These are phyloP conservation scores for Trichoderma harzianum DNA, from an alignment of 2,329 filamentous ascomycete genomes.

Conservation along the genomic window DNA sequence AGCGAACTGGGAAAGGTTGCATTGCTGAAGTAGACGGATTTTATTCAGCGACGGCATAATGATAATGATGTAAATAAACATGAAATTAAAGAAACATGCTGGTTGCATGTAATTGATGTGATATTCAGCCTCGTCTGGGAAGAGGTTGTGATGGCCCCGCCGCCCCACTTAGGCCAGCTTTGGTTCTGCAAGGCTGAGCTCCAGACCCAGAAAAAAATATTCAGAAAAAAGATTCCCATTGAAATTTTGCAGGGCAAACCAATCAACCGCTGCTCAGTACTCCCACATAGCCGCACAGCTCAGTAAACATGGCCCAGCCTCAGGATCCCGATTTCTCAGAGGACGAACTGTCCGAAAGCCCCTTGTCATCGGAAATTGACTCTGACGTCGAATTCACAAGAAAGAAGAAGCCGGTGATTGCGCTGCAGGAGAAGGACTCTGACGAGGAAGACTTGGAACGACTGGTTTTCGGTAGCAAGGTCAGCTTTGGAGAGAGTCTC, in stretches of 20 bases:
- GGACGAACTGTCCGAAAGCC: constrained; percentile 30
- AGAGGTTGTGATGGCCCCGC: constrained; percentile 1
- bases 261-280: background rate
- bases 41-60: background rate
- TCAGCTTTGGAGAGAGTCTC: constrained; percentile 74
- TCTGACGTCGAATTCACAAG: constrained; percentile 26
- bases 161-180: constrained; percentile 14
- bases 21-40: constrained; percentile 3
- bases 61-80: background rate
- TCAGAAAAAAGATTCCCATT: background rate
- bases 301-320: constrained; percentile 32
- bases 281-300: background rate
- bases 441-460: constrained; percentile 83
- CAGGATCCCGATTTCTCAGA: constrained; percentile 30
- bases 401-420: constrained; percentile 20
- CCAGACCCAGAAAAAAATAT: constrained; percentile 31
- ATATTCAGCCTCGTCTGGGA: constrained; percentile 22
- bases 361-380: constrained; percentile 28
- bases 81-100: background rate
- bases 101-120: background rate
- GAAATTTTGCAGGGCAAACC: constrained; percentile 23
- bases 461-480: constrained; percentile 81
- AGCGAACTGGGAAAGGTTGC: constrained; percentile 32
- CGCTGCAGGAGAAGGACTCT: constrained; percentile 65
- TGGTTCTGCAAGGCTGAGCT: constrained; percentile 30